phyloP scores from a whole-genome alignment of 2,329 filamentous ascomycete species.

The Chalaropsis ovoidea region DNA sequence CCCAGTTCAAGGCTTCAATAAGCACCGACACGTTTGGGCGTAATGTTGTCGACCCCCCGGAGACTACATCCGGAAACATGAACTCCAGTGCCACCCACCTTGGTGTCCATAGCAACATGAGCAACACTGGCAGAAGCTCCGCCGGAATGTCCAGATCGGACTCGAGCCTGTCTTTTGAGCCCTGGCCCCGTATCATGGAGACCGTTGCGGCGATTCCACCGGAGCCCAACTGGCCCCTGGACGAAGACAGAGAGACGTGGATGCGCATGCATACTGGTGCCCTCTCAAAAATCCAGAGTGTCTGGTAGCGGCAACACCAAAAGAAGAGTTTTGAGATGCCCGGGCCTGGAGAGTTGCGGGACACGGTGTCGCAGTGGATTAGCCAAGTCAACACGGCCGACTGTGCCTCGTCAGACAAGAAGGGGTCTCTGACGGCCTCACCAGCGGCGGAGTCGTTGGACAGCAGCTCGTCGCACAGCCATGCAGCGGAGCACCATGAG shows the following conservation, averaged over 20 bases:
- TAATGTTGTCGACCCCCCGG: background rate
- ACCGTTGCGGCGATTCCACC: background rate
- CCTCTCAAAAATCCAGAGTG: background rate
- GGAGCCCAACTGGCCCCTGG: background rate
- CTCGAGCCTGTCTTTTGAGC: background rate
- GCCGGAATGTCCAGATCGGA: background rate
- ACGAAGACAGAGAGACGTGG: too few species aligned
- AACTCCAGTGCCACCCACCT: background rate
- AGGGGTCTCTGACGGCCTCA: background rate
- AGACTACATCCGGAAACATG: background rate
- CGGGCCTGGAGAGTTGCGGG: background rate
- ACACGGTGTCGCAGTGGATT: constrained; percentile 1
- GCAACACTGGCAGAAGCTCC: background rate
- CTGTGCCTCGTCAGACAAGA: background rate
- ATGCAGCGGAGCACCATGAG: background rate
- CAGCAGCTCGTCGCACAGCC: background rate
- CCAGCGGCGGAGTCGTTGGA: background rate
- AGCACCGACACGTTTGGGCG: background rate
- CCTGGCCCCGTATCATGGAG: background rate
- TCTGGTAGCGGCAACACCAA: background rate
- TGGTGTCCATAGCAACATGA: background rate
- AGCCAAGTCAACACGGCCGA: background rate
- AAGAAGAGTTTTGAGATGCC: background rate
- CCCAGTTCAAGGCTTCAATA: background rate
- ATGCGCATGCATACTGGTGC: background rate